These are phyloP conservation scores for Cantharellus anzutake DNA, from an alignment of 768 basidiomycete genomes.

Conservation along the genomic window DNA sequence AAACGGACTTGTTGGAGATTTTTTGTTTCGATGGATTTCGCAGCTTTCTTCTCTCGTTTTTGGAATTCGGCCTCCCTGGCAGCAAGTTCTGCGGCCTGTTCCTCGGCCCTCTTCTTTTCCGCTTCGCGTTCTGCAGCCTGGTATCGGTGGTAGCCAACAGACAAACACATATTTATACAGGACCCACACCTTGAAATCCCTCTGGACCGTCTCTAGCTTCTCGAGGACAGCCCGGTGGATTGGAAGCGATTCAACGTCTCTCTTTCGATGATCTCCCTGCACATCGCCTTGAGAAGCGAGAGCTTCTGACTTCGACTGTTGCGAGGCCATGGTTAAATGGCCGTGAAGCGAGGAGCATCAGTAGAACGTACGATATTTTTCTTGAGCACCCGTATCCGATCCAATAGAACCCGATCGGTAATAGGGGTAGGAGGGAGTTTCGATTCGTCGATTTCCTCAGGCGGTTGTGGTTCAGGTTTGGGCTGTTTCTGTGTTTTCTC, in stretches of 20 bases:
- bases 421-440: slow-evolving; percentile 39
- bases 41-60: neutral
- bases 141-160: neutral
- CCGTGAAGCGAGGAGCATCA: neutral
- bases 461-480: slow-evolving; percentile 16
- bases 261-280: slow-evolving; percentile 61
- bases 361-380: slow-evolving; percentile 61
- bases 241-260: slow-evolving; percentile 52
- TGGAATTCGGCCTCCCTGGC: neutral
- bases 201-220: slow-evolving; percentile 70
- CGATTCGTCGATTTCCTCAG: slow-evolving; percentile 22
- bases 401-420: slow-evolving; percentile 50
- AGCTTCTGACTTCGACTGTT: slow-evolving; percentile 54
- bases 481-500: slow-evolving; percentile 2
- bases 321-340: slow-evolving; percentile 22
- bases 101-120: neutral
- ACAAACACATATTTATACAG: neutral
- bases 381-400: slow-evolving; percentile 52
- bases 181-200: slow-evolving; percentile 55
- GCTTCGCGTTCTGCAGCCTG: neutral
- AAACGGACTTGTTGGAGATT: neutral
- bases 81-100: slow-evolving; percentile 1
- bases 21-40: neutral
- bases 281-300: slow-evolving; percentile 41
- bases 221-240: slow-evolving; percentile 59